Evolutionary conservation across 345 rosid species (phyloP).

Genomic region (Populus tremula): DNA sequence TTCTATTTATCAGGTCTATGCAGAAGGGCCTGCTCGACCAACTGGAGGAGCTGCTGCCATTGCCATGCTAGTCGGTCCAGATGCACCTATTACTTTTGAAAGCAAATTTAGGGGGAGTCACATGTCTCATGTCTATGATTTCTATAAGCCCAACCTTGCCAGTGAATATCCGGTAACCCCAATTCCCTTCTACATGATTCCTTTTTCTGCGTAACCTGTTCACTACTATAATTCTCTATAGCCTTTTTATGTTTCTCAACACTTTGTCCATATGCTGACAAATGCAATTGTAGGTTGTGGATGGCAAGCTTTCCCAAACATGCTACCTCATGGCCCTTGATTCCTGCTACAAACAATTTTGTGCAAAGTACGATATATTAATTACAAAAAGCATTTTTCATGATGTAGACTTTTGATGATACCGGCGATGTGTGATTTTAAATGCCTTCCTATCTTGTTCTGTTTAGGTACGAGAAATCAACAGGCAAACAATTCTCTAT

Average conservation of each 20-base stretch:
- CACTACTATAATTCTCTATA: neutral
- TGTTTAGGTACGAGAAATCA: constrained; percentile 71
- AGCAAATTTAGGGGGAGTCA: constrained; percentile 93
- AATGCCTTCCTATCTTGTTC: constrained; percentile 12
- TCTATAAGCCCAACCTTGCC: constrained; percentile 98
- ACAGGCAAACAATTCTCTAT: constrained; percentile 82
- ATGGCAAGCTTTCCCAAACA: constrained; percentile 98
- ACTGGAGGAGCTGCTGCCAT: constrained; percentile 99
- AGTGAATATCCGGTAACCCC: constrained; percentile 94
- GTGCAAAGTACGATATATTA: constrained; percentile 62
- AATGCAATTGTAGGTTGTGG: constrained; percentile 73
- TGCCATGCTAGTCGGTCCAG: constrained; percentile 88
- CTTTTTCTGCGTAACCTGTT: neutral
- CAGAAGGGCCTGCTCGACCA: constrained; percentile 99
- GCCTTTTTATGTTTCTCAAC: neutral
- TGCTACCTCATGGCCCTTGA: constrained; percentile 99
- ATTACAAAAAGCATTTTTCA: neutral
- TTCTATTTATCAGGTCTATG: constrained; percentile 74
- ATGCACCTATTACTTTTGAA: constrained; percentile 92
- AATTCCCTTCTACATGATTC: constrained; percentile 8
- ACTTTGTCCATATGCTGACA: neutral
- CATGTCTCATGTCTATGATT: constrained; percentile 97
- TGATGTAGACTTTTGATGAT: constrained; percentile 4
- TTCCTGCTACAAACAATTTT: constrained; percentile 76
- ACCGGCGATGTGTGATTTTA: neutral